Conservation (phyloP, 2,329 filamentous ascomycete species). For the Chlorencoelia australis region DNA sequence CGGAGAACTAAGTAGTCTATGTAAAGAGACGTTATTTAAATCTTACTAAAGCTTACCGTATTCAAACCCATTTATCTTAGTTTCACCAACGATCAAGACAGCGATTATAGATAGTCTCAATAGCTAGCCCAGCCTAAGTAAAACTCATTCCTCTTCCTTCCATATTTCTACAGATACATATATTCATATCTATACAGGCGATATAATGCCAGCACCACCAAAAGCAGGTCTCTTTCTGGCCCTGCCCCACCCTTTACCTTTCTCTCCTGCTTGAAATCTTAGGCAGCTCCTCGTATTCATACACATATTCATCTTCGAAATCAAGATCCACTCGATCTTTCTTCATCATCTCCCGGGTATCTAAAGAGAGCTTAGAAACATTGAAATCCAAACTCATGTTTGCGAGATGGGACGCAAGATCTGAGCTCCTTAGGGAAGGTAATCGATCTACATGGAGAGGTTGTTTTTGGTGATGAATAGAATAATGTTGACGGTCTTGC, state of each 20-base stretch:
- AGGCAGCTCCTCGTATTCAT: slow-evolving; percentile 1
- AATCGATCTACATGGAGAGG: not conserved
- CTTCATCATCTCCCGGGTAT: slow-evolving; percentile 2
- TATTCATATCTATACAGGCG: no score
- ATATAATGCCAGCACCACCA: no score
- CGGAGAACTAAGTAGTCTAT: no score
- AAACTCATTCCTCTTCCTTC: no score
- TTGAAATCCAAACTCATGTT: slow-evolving; percentile 3
- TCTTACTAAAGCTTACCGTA: no score
- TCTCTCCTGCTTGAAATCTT: slow-evolving; percentile 1
- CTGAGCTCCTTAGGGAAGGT: slow-evolving; percentile 1
- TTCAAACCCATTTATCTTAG: no score
- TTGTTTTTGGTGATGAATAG: slow-evolving; percentile 11
- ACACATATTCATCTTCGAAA: not conserved
- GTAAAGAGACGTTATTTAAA: no score
- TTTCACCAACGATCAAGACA: no score
- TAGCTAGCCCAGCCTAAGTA: no score
- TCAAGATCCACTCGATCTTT: slow-evolving; percentile 1
- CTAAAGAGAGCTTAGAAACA: not conserved
- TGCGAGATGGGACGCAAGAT: not conserved
- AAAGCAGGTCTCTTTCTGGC: no score
- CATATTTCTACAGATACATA: no score
- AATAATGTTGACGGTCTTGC: slow-evolving; percentile 36
- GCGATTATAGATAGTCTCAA: no score
- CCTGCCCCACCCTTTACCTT: not conserved